phyloP scores from a whole-genome alignment of 140 eudicot genomes.

The Senecio squalidus region DNA sequence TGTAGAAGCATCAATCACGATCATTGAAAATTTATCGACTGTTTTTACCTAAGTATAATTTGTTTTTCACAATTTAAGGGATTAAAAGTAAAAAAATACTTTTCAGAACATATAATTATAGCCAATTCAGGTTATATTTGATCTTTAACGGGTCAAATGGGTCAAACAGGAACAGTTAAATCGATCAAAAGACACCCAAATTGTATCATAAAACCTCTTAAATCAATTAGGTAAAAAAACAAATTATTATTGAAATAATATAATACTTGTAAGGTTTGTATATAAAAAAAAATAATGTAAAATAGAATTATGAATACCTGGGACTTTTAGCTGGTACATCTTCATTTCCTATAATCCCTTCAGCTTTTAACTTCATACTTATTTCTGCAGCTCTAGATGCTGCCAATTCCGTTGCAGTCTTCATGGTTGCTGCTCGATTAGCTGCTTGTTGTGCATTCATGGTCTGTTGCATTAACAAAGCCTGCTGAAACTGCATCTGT shows the following conservation, averaged over 20 bases:
- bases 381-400: conserved; percentile 99
- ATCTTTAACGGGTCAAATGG: not conserved
- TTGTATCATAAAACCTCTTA: not conserved
- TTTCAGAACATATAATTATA: too few relatives aligned
- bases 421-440: conserved; percentile 95
- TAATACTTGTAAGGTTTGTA: too few relatives aligned
- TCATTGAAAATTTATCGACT: too few relatives aligned
- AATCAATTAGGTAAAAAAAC: not conserved
- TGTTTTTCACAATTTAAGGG: too few relatives aligned
- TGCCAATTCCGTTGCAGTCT: conserved; percentile 89
- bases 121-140: not conserved
- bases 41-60: too few relatives aligned
- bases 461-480: conserved; percentile 91
- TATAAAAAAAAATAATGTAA: not conserved
- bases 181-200: not conserved
- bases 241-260: too few relatives aligned
- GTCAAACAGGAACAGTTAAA: not conserved
- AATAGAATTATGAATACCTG: conserved; percentile 38
- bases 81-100: too few relatives aligned
- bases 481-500: conserved; percentile 99
- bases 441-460: conserved; percentile 96
- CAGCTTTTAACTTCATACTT: conserved; percentile 74
- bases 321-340: conserved; percentile 45
- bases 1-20: too few relatives aligned
- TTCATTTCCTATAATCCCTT: conserved; percentile 51